Base-by-base conservation (phyloP, 2,329 filamentous ascomycete genomes). In the Didymella pinodella region DNA sequence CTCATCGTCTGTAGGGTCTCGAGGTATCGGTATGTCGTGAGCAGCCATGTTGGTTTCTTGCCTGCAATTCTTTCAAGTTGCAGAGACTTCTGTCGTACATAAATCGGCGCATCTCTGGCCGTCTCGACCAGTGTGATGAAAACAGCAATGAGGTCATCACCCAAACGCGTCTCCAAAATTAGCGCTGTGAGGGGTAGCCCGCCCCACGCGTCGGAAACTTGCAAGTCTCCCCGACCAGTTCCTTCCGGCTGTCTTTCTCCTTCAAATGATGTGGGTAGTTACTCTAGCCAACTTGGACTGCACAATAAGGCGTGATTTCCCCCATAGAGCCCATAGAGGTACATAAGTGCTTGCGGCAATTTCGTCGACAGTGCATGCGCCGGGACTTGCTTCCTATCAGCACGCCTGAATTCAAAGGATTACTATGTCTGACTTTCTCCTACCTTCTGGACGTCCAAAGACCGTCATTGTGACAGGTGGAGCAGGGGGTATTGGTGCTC, bases 401-500 rank as follows among this genome's bases (percentile, higher is more conserved):
- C 38, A 20, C 20, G 4, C 32, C 28, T 6, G 25, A 20, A 47
- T 7, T 5, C 1, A 38, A 14, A 4, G 5, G 1, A 8, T 31
- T 22, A 36, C 14, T 2, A 57, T 57, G 55, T 45, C 48, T 48
- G 7, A 53, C 47, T 25, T 44, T 34, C 2, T 31, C 18, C 34
- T 66, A 59, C 53, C 46, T 18, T 22, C 63, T 62, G n/a, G 44
- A 36, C 48, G 38, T 10, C 64, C 68, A 22, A 78, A 77, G 63
- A 80, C 77, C 5, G 73, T 75, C 18, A 68, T 81, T 32, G 69
- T 81, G 40, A 80, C 79, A 2, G 79, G 79, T 8, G 75, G 73
- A 22, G 79, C 79, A 3, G 69, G 73, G 4, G 79, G 78, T 29
- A 81, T 82, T 46, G 78, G 79, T 16, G 74, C 75, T 1, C 76